Percentiles rank a stretch among this genome's conserved stretches.
phyloP scores from a whole-genome alignment of 176 grass and related monocot genomes.

The Hyparrhenia diplandra region DNA sequence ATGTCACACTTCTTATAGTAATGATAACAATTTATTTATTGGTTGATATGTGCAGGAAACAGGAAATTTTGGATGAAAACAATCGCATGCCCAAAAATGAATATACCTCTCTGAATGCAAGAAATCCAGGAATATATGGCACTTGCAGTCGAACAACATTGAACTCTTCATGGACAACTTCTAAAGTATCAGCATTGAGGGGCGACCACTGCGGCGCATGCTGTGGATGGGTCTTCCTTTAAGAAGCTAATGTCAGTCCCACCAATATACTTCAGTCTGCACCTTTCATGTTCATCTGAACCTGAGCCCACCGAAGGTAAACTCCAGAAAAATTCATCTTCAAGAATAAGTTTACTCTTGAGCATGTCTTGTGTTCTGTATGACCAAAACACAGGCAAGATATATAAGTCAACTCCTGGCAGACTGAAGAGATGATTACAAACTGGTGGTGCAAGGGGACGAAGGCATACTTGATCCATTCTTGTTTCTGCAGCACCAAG shows the following conservation, averaged over 20 bases:
- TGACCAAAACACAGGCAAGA: neutral
- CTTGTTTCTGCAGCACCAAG: slow-evolving; percentile 31
- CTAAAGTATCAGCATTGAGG: slow-evolving; percentile 55
- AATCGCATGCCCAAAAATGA: neutral
- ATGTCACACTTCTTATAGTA: neutral
- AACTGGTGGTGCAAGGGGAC: neutral
- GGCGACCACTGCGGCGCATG: slow-evolving; percentile 67
- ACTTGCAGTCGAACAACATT: slow-evolving; percentile 60
- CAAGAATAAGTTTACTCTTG: slow-evolving; percentile 50
- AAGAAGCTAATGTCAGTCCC: slow-evolving; percentile 90
- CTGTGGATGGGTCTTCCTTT: slow-evolving; percentile 58
- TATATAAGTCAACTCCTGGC: neutral
- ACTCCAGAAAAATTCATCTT: slow-evolving; percentile 65
- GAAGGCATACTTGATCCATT: slow-evolving; percentile 46
- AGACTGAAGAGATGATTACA: neutral
- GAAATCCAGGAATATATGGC: slow-evolving; percentile 83
- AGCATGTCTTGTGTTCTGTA: slow-evolving; percentile 72
- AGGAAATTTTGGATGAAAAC: too few species aligned
- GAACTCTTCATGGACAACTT: slow-evolving; percentile 83
- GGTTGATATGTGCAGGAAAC: neutral
- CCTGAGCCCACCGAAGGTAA: slow-evolving; percentile 31
- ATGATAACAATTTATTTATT: neutral
- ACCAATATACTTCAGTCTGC: slow-evolving; percentile 58
- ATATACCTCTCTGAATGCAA: slow-evolving; percentile 92
- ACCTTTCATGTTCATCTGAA: slow-evolving; percentile 8